Base-by-base conservation (phyloP, 2,329 filamentous ascomycete genomes). In the Neurospora crassa region DNA sequence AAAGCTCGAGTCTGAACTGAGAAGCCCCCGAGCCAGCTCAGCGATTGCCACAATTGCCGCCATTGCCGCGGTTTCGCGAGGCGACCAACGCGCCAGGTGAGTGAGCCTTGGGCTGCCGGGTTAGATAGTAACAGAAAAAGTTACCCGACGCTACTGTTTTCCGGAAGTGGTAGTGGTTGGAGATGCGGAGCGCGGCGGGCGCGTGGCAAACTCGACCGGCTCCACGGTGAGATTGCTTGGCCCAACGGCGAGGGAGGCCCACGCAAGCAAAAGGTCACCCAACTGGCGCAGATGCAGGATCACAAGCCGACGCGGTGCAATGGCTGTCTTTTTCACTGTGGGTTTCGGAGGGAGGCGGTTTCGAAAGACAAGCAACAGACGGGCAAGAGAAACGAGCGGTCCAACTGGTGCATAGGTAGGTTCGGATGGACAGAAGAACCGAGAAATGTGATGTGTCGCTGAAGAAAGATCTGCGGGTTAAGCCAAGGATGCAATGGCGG, bases 1-100 rank as follows among this genome's bases (percentile, higher is more conserved):
- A 71, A 78, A 79, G 75, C 76, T 78, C 18, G 76, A 73, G 53
- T 77, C 77, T 34, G 75, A 68, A 67, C 75, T 70, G 67, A 76
- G 68, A 43, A 73, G 70, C 67, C 69, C 72, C 29, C 20, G 68
- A 20, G 71, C 71, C 42, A 77, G 70, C 40, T 74, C 75, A 42
- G 74, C 73, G 43, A 76, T 74, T 69, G 71, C 68, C 67, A 70
- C 72, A 59, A 73, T 70, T 67, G 71, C 53, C 41, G 75, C 73
- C 73, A 76, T 75, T 71, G 71, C 42, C 29, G 69, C 29, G 40
- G 71, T 29, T 41, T 68, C 42, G 43, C 45, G 68, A 67, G 68
- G 72, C 69, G 68, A 71, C 69, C 63, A 69, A 67, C 40, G 67
- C 67, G 34, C 20, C 29, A 37, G 47, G 37, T 63, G 53, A 63